A percentile compares a stretch with the other conserved stretches of the same genome.
phyloP scores from a whole-genome alignment of 768 basidiomycete species.

The Cystofilobasidium capitatum region DNA sequence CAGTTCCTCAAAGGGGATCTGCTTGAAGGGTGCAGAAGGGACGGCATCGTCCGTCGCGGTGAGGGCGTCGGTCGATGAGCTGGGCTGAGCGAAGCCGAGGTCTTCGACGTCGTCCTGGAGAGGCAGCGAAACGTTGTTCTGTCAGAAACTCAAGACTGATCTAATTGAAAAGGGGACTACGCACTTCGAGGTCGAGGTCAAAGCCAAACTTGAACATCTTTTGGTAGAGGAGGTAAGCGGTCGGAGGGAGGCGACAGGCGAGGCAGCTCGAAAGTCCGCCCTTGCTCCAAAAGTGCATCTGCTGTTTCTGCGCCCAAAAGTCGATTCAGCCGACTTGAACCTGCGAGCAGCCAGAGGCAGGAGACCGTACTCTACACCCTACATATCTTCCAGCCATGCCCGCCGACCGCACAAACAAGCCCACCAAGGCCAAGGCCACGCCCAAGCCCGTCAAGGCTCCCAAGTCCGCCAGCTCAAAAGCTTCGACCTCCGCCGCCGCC shows the following conservation, averaged over 20 bases:
- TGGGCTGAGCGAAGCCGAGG: neutral
- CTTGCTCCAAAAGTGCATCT: neutral
- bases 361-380: too few relatives aligned
- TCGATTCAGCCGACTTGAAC: neutral
- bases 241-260: too few relatives aligned
- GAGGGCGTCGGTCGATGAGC: neutral
- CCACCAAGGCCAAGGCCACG: neutral
- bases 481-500: neutral
- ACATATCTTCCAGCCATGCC: neutral
- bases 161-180: slow-evolving; percentile 35
- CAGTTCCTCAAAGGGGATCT: slow-evolving; percentile 22
- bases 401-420: slow-evolving; percentile 13
- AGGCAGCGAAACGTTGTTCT: neutral
- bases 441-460: neutral
- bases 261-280: neutral
- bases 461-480: neutral
- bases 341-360: too few relatives aligned
- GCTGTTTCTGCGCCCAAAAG: too few relatives aligned
- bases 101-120: slow-evolving; percentile 18
- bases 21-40: slow-evolving; percentile 9
- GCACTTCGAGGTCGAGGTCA: slow-evolving; percentile 45
- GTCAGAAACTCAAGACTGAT: too few relatives aligned
- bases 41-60: neutral
- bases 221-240: neutral
- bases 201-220: slow-evolving; percentile 65